Base-by-base conservation (phyloP, 176 grass and related monocot genomes). In the Pharus latifolius region DNA sequence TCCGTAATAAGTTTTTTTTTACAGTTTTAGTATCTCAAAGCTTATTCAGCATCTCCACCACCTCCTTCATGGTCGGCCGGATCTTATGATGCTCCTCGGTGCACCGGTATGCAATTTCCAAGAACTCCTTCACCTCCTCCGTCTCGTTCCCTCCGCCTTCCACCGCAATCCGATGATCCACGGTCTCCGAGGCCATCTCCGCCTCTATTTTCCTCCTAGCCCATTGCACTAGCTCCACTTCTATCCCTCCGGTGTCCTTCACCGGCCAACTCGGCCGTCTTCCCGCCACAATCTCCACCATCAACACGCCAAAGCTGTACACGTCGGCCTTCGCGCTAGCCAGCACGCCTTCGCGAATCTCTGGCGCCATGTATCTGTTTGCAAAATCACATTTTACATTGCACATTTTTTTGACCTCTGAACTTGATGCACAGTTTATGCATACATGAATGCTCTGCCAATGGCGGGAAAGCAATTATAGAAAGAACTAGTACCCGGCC, bases 321-420 rank as follows among this genome's bases (percentile, higher is more conserved):
- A 92, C 89, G 29, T 98, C 94, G 0, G 86, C 89, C 53, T 71
- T 82, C 0, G 62, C 27, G 8, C 86, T 92, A 8, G 86, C 83
- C 5, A 37, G 29, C 14, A 64, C 34, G 0, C 94, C 94, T 3
- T 60, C 80, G 38, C 60, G 65, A 3, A 86, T 71, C 78, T 90
- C 94, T 0, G 94, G 94, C 11, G 94, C 78, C 75, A 98, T 84
- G 58, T 98, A 98, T 37, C 88, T 91, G 6, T 61, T 55, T 54
- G 0, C 9, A 38, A 38, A 4, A 5, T 38, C 35, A 38, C n/a
- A n/a, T n/a, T n/a, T n/a, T n/a, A 10, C 5, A 27, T 55, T 22
- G 27, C 17, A 37, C 48, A 68, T 18, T 0, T 15, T 37, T 60
- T 1, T 14, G n/a, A n/a, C n/a, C n/a, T n/a, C n/a, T n/a, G n/a